Evolutionary conservation across 805 yeast genomes (phyloP).

Genomic region (Ogataea kodamae): DNA sequence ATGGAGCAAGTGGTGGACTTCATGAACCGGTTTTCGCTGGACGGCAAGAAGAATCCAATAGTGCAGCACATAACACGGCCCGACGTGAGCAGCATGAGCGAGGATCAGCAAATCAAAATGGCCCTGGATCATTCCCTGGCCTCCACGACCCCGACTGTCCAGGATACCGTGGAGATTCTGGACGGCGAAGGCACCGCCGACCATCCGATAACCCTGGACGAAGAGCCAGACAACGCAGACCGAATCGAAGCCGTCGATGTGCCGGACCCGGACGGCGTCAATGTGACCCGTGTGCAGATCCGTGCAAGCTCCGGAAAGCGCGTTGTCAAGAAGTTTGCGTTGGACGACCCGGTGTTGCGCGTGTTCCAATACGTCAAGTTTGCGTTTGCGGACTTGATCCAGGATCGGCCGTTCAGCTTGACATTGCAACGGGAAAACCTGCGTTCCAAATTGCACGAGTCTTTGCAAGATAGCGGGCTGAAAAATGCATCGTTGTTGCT

Average conservation of each 20-base stretch:
- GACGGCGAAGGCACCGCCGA: slow-evolving; percentile 16
- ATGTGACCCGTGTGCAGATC: slow-evolving; percentile 78
- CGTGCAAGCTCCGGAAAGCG: slow-evolving; percentile 85
- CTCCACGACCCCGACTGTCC: slow-evolving; percentile 20
- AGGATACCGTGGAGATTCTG: slow-evolving; percentile 26
- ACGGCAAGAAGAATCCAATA: slow-evolving; percentile 60
- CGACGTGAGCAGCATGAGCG: slow-evolving; percentile 65
- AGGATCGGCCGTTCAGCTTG: slow-evolving; percentile 50
- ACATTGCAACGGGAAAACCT: slow-evolving; percentile 59
- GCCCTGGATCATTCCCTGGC: slow-evolving; percentile 66
- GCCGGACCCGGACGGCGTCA: slow-evolving; percentile 57
- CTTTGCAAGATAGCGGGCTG: slow-evolving; percentile 72
- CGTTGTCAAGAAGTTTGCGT: slow-evolving; percentile 62
- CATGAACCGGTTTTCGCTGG: slow-evolving; percentile 59
- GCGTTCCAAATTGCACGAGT: slow-evolving; percentile 45
- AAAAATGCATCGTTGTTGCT: slow-evolving; percentile 77
- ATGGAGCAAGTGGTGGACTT: slow-evolving; percentile 68
- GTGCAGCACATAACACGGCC: slow-evolving; percentile 56
- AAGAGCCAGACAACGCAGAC: slow-evolving; percentile 4
- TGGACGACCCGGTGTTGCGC: slow-evolving; percentile 52
- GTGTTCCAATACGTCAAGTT: slow-evolving; percentile 68
- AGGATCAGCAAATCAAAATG: slow-evolving; percentile 77
- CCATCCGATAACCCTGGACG: slow-evolving; percentile 6
- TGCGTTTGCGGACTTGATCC: slow-evolving; percentile 42
- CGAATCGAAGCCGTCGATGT: slow-evolving; percentile 37